Base-by-base conservation (phyloP, 2,329 filamentous ascomycete species). In the Verticillium dahliae region DNA sequence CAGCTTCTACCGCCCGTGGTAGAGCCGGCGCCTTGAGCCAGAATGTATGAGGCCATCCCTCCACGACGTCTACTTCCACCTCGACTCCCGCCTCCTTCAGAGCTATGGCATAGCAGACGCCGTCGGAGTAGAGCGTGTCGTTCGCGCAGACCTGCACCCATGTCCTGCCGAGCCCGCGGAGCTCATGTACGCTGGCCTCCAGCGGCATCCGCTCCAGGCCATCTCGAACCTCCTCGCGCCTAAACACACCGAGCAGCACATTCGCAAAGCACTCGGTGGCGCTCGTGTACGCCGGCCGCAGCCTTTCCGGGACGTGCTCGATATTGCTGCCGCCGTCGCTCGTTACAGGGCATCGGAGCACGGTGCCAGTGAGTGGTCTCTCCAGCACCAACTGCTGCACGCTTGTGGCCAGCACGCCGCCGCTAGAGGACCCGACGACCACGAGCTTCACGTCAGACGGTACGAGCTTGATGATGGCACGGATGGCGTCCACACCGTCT, bases 121-220 rank as follows among this genome's bases (percentile, higher is more conserved):
- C 80, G 67, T 83, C 81, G 22, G 78, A 80, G 68, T 82, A 82
- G 62, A 82, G 73, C 50, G 76, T 75, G 64, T 84, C 81, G 59
- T 83, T 83, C 9, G 77, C 79, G 62, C 76, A 78, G 4, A 82
- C 69, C 70, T 83, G 81, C 15, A 83, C 74, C 75, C 77, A 83
- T 55, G 78, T 78, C 61, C 73, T 70, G 61, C 78, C 75, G 64
- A 77, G 67, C 1, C 62, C 69, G 5, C 65, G 60, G 52, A 81
- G 57, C 13, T 71, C 67, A 15, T 69, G 65, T 6, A 56, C 27
- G 0, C 61, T 58, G 1, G 69, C 71, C 66, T 81, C 80, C 4
- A 82, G 66, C 9, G 79, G 80, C 66, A 81, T 74, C 45, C 66
- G 68, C 35, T 69, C 67, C 27, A 78, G 69, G 3, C 77, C 77